Base-by-base conservation (phyloP, 148 eudicot species). In the Heliosperma pusillum region DNA sequence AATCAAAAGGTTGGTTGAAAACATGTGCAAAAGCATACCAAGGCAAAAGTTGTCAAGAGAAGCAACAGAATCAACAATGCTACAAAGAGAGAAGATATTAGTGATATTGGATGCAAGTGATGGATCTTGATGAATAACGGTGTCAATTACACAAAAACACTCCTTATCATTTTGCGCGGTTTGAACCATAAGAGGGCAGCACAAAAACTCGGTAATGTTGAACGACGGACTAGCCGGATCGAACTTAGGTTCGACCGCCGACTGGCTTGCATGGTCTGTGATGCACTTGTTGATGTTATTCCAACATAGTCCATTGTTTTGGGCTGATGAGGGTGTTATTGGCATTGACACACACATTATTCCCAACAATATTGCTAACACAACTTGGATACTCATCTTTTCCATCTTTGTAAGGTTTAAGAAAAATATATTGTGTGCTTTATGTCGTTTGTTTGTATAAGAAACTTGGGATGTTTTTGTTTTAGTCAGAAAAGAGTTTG, bases 31-130 rank as follows among this genome's bases (percentile, higher is more conserved):
- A 36, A 22, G 45, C 58, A 50, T 75, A 66, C 78, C 78, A 5
- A 53, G 72, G 63, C 78, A 75, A 66, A 30, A 75, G 53, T 26
- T 56, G 52, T 77, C 69, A 26, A 77, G 73, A 26, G 74, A 19
- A 47, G 68, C 44, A n/a, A 60, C 9, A 10, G 79, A 59, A 45
- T 55, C 66, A 57, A 26, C 24, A 55, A 69, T 53, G 9, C 47
- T 44, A 64, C 79, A 77, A 12, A 42, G 21, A 44, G 73, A 45
- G n/a, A 77, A 60, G 30, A 69, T 9, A 21, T 0, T 26, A 64
- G 65, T 45, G 27, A 70, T 45, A 27, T 60, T 29, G 30, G 30
- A 29, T 0, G 44, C 74, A 0, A 13, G 26, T 7, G 60, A 58
- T 5, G 74, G 74, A 60, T 45, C 27, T 76, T 76, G 74, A 21